Percentiles rank a stretch among this genome's conserved stretches.
Conservation (phyloP, 2,329 filamentous ascomycete species). For the Stromatinia cepivora region DNA sequence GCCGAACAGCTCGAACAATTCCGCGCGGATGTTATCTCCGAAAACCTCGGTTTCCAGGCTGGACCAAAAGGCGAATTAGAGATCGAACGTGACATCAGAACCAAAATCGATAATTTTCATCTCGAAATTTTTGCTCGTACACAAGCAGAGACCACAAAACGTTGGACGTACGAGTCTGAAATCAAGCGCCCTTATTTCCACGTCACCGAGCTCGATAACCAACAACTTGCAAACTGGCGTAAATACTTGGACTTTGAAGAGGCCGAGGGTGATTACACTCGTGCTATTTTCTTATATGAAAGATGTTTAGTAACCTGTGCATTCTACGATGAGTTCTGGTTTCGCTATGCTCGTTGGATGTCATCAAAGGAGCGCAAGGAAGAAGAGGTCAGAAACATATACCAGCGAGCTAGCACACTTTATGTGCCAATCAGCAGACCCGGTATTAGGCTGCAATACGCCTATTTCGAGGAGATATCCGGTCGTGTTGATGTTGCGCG, state of each 20-base stretch:
- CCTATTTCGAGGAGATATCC: slow-evolving; percentile 88
- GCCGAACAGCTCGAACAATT: slow-evolving; percentile 67
- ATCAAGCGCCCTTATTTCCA: slow-evolving; percentile 97
- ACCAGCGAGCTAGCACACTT: slow-evolving; percentile 78
- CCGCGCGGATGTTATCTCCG: slow-evolving; percentile 69
- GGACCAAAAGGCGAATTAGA: slow-evolving; percentile 69
- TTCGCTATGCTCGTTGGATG: slow-evolving; percentile 97
- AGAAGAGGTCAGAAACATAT: slow-evolving; percentile 89
- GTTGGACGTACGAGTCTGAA: slow-evolving; percentile 93
- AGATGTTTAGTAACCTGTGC: slow-evolving; percentile 90
- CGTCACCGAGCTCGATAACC: slow-evolving; percentile 85
- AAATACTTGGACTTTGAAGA: slow-evolving; percentile 98
- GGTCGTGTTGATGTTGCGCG: slow-evolving; percentile 75
- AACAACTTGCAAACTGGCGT: slow-evolving; percentile 85
- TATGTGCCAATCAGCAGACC: slow-evolving; percentile 87
- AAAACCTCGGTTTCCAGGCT: slow-evolving; percentile 54
- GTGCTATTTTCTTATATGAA: slow-evolving; percentile 85
- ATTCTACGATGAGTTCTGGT: slow-evolving; percentile 97
- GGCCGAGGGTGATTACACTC: slow-evolving; percentile 70
- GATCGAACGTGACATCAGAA: slow-evolving; percentile 77
- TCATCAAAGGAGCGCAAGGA: slow-evolving; percentile 74
- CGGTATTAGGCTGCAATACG: slow-evolving; percentile 83
- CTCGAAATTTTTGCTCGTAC: slow-evolving; percentile 79
- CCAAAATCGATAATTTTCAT: slow-evolving; percentile 77
- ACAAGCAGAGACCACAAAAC: slow-evolving; percentile 84